These are phyloP conservation scores for Eruca vesicaria DNA, from an alignment of 441 rosid species.

Conservation along the genomic window DNA sequence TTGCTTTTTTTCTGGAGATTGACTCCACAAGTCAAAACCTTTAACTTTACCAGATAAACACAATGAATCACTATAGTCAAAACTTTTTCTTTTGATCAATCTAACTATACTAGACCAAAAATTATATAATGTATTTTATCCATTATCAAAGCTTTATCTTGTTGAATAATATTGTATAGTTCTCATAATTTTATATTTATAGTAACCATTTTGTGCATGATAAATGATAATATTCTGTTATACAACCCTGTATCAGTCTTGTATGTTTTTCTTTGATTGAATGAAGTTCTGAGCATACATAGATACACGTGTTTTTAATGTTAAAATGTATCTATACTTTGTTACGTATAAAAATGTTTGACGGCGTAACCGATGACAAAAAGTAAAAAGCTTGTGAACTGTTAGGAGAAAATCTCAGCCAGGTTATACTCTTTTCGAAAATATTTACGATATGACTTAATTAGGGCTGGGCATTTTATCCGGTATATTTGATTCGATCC, in stretches of 20 bases:
- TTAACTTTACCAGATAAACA: neutral
- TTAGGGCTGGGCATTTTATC: too few species aligned
- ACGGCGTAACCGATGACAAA: neutral
- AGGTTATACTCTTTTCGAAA: too few species aligned
- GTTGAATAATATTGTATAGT: neutral
- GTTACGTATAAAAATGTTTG: neutral
- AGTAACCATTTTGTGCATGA: neutral
- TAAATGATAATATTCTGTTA: neutral
- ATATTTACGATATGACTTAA: too few species aligned
- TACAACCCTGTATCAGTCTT: neutral
- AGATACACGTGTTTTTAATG: neutral
- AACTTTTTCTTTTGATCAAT: neutral
- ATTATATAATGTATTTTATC: neutral
- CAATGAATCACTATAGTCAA: conserved; percentile 1
- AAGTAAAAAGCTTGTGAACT: neutral
- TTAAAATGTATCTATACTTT: neutral
- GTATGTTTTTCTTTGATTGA: neutral
- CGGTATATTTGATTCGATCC: too few species aligned
- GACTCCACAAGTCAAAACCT: conserved; percentile 17
- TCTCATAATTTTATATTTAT: neutral
- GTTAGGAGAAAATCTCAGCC: neutral
- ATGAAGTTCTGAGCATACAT: neutral
- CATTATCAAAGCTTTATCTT: neutral
- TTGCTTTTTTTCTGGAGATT: conserved; percentile 5
- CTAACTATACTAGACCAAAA: neutral